A percentile compares a stretch with the other conserved stretches of the same genome.
Evolutionary conservation across 164 flowering plant species (phyloP).

Genomic region (Sedum album): DNA sequence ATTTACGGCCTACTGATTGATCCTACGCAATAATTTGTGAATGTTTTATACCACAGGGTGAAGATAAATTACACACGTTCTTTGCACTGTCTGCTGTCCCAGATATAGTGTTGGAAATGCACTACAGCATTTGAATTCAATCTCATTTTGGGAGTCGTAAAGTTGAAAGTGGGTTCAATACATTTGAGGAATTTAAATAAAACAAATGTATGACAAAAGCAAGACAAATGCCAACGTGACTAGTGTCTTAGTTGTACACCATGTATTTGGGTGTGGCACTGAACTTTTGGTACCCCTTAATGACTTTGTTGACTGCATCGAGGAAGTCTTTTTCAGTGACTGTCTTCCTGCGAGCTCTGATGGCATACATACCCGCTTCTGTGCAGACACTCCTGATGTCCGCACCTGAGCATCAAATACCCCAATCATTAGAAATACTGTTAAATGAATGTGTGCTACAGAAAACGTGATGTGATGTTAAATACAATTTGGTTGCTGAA

Average conservation of each 20-base stretch:
- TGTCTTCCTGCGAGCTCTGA: slow-evolving; percentile 84
- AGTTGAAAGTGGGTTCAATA: too few species aligned
- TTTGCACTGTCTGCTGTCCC: too few species aligned
- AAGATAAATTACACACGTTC: slow-evolving; percentile 15
- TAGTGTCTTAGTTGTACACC: slow-evolving; percentile 64
- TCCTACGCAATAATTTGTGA: not conserved
- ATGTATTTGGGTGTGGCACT: slow-evolving; percentile 95
- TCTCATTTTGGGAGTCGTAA: too few species aligned
- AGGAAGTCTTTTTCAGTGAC: slow-evolving; percentile 97
- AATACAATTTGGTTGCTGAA: not conserved
- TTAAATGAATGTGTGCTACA: not conserved
- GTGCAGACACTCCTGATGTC: slow-evolving; percentile 97
- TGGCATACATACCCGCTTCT: slow-evolving; percentile 97
- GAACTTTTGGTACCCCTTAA: slow-evolving; percentile 94
- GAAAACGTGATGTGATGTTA: not conserved
- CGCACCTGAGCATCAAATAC: slow-evolving; percentile 42
- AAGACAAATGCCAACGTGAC: not conserved
- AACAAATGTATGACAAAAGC: too few species aligned
- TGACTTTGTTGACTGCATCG: slow-evolving; percentile 94
- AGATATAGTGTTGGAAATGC: too few species aligned
- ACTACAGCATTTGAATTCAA: too few species aligned
- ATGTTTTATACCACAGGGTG: slow-evolving; percentile 10
- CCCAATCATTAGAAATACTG: not conserved
- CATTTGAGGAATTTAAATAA: too few species aligned
- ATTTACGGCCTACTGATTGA: too few species aligned